Evolutionary conservation across 306 rosid species (phyloP).

Genomic region (Cucumis cinereus): DNA sequence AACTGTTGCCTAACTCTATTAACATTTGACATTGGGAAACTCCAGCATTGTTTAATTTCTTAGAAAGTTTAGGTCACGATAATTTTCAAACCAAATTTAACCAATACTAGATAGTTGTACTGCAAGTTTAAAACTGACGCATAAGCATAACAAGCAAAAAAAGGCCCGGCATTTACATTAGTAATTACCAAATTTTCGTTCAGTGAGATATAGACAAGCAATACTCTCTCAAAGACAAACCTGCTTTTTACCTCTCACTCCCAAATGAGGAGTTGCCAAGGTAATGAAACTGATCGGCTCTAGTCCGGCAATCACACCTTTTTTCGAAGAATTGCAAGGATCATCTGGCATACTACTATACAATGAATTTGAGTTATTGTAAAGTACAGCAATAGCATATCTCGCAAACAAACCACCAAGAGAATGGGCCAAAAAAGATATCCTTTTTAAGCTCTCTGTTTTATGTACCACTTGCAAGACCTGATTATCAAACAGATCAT

Average conservation of each 20-base stretch:
- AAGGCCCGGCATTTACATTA: background rate
- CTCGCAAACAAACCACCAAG: constrained; percentile 93
- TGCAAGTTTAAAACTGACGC: background rate
- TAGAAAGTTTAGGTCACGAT: background rate
- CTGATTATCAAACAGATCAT: constrained; percentile 31
- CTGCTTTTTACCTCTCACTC: constrained; percentile 88
- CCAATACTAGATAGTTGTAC: constrained; percentile 1
- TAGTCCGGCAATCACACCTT: constrained; percentile 65
- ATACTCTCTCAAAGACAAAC: constrained; percentile 31
- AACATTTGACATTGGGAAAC: background rate
- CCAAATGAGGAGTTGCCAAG: constrained; percentile 95
- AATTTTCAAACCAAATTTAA: background rate
- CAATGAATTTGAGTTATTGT: constrained; percentile 23
- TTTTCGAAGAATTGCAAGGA: constrained; percentile 26
- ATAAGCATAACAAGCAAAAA: background rate
- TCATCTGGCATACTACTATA: constrained; percentile 24
- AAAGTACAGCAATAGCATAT: constrained; percentile 70
- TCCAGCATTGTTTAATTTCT: background rate
- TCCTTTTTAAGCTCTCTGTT: constrained; percentile 58
- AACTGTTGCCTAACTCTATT: background rate
- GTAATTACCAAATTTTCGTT: background rate
- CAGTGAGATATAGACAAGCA: constrained; percentile 7
- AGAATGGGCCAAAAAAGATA: constrained; percentile 91
- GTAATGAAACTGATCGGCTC: constrained; percentile 89
- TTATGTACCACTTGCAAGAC: constrained; percentile 67